Evolutionary conservation across 495 filamentous ascomycete genomes (phyloP).

Genomic region (Aspergillus wentii): DNA sequence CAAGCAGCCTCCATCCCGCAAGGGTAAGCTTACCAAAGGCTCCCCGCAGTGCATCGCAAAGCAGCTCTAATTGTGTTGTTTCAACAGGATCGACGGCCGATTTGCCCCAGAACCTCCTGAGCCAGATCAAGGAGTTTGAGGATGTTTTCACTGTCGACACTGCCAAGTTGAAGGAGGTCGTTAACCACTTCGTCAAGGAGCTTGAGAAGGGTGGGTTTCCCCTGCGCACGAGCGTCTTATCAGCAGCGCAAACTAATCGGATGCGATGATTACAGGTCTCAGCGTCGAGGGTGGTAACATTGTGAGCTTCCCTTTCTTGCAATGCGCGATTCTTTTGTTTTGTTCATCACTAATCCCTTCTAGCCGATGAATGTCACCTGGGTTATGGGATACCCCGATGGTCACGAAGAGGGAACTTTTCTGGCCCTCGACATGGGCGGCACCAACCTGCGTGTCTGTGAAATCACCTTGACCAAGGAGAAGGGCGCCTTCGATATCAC

Average conservation of each 20-base stretch:
- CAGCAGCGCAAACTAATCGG: not conserved
- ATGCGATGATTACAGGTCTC: constrained; percentile 58
- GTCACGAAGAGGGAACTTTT: constrained; percentile 84
- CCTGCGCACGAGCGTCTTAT: not conserved
- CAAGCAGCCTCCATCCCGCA: constrained; percentile 67
- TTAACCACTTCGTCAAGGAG: constrained; percentile 82
- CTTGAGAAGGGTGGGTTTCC: constrained; percentile 70
- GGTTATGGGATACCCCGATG: constrained; percentile 91
- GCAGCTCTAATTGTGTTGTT: no score
- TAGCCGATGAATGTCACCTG: constrained; percentile 99
- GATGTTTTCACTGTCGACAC: constrained; percentile 75
- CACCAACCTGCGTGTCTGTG: constrained; percentile 96
- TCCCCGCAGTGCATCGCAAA: no score
- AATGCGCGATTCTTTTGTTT: no score
- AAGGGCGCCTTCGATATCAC: constrained; percentile 98
- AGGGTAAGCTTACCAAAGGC: no score
- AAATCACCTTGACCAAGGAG: constrained; percentile 84
- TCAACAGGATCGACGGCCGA: constrained; percentile 67
- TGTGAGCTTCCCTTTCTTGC: constrained; percentile 66
- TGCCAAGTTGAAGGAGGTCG: constrained; percentile 81
- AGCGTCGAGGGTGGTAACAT: constrained; percentile 87
- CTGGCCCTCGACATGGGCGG: constrained; percentile 97
- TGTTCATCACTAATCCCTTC: not conserved
- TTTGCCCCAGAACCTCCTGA: constrained; percentile 76
- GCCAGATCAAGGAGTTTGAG: constrained; percentile 83